Evolutionary conservation across 2,329 filamentous ascomycete genomes (phyloP), one percentile per base, ranked within the genome.

Genomic region (Emergomyces africanus): DNA sequence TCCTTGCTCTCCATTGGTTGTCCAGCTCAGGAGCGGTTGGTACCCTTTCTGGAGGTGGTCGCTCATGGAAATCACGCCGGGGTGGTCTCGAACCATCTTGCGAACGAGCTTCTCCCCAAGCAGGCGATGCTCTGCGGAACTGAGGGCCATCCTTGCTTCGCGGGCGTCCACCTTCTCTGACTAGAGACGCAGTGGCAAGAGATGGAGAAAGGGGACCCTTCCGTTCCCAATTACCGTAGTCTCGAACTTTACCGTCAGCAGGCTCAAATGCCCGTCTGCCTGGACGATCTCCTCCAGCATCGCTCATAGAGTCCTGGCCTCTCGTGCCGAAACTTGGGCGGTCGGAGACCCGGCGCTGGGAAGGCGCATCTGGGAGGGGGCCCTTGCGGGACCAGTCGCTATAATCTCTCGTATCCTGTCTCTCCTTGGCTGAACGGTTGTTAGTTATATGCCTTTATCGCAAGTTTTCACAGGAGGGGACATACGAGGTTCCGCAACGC

Each of bases 401-500:
- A 67, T 96, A 81, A 66, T 95, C 90, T 67, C 91, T 87, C 62
- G 81, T 81, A 62, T 95, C 90, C 62, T 82, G 83, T 69, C 90
- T 84, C 59, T 94, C 90, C 79, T 95, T 95, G 72, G 91, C 91
- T 96, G 67, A 57, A 66, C 18, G 50, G 10, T 8, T 49, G 55
- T 57, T 49, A 57, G 55, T 39, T 12, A 30, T 46, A 8, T 42
- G 23, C 5, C 15, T 44, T 0, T 44, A 46, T 37, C 30, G 9
- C 15, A 35, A 18, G 9, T 5, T 54, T 20, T 14, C 5, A 15
- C 1, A 18, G n/a, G 50, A 8, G 33, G n/a, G 25, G 23, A 83
- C 90, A 76, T 87, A 99, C 94, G 92, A 74, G 94, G 94, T 78
- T 99, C 95, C 57, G 94, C 95, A 71, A 99, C 86, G 79, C 91